Conservation (phyloP, 768 basidiomycete species). For the Suillus subluteus region DNA sequence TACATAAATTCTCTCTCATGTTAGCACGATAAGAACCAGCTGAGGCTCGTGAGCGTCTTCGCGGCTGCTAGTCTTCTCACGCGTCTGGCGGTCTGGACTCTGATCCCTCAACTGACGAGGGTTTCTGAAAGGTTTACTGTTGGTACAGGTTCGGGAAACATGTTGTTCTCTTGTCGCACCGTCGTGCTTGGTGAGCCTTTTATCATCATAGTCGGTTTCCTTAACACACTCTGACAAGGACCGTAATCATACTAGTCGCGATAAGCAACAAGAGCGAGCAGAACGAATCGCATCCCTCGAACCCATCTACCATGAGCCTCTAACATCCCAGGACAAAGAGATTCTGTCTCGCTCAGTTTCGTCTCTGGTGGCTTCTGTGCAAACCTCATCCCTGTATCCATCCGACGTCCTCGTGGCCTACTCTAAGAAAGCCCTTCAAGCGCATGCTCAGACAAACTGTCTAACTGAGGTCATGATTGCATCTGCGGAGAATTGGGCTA, state of each 20-base stretch:
- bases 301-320: conserved; percentile 33
- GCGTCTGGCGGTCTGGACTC: not conserved
- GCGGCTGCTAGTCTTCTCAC: not conserved
- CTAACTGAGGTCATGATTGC: conserved; percentile 67
- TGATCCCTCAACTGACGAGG: not conserved
- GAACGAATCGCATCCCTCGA: conserved; percentile 36
- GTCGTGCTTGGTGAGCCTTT: conserved; percentile 37
- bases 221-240: not conserved
- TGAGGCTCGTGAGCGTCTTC: not conserved
- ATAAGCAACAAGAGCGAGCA: conserved; percentile 39
- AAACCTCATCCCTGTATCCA: conserved; percentile 34
- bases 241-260: conserved; percentile 22
- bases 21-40: conserved; percentile 5
- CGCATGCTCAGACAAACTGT: conserved; percentile 66
- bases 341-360: conserved; percentile 37
- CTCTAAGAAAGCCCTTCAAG: conserved; percentile 55
- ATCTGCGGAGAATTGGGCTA: conserved; percentile 36
- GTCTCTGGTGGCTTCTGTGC: conserved; percentile 35
- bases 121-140: not conserved
- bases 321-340: conserved; percentile 35
- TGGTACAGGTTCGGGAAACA: conserved; percentile 8
- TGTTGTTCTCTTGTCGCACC: conserved; percentile 41
- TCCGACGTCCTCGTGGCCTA: conserved; percentile 52
- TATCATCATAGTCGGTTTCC: not conserved
- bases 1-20: not conserved